Conservation (phyloP, 1,139 yeast genomes). For the Suhomyces kunorum region DNA sequence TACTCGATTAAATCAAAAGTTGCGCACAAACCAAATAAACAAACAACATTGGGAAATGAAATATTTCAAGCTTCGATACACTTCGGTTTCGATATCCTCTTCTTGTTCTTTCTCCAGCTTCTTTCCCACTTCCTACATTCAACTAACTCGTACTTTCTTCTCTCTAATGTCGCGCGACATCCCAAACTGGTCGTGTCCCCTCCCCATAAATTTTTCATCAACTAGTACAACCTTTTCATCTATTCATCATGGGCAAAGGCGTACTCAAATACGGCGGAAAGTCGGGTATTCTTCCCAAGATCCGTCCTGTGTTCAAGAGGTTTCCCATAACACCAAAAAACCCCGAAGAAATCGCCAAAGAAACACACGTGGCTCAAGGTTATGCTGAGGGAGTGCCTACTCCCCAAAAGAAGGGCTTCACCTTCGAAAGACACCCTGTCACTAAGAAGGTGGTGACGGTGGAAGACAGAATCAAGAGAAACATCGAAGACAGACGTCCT, state of each 20-base stretch:
- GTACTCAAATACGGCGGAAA: conserved; percentile 59
- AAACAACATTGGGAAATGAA: too few species aligned
- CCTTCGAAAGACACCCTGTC: conserved; percentile 42
- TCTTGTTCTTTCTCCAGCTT: too few species aligned
- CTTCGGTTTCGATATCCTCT: too few species aligned
- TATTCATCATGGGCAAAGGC: conserved; percentile 48
- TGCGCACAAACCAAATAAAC: too few species aligned
- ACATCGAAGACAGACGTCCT: conserved; percentile 47
- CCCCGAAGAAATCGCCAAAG: conserved; percentile 35
- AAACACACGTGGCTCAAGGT: conserved; percentile 56
- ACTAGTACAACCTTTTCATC: background rate
- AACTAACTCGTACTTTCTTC: too few species aligned
- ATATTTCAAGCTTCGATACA: too few species aligned
- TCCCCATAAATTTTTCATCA: conserved; percentile 5
- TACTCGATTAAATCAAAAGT: too few species aligned
- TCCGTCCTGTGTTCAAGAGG: conserved; percentile 68
- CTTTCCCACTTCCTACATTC: too few species aligned
- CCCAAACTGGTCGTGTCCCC: conserved; percentile 1
- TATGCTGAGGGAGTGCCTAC: conserved; percentile 75
- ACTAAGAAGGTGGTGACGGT: conserved; percentile 59
- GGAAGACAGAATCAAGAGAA: conserved; percentile 53
- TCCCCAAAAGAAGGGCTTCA: conserved; percentile 61
- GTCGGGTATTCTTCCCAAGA: conserved; percentile 80
- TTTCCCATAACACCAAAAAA: conserved; percentile 58
- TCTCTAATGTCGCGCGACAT: conserved; percentile 6